Evolutionary conservation across 441 rosid species (phyloP).

Genomic region (Corymbia calophylla): DNA sequence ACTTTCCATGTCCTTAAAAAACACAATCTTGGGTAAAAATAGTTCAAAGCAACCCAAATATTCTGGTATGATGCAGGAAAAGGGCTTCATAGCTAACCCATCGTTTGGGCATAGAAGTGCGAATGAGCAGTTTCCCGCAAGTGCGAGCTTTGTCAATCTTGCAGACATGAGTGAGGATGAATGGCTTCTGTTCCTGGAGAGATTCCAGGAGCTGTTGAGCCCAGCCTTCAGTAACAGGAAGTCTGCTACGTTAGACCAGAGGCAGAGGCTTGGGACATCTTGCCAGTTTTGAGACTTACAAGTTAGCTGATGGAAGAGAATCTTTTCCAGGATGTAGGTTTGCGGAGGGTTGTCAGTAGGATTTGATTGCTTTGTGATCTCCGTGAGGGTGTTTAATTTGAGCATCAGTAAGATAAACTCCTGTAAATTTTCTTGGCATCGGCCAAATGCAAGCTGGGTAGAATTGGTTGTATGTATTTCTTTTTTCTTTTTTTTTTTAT

Average conservation of each 20-base stretch:
- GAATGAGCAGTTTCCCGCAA: slow-evolving; percentile 66
- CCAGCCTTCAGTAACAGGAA: slow-evolving; percentile 70
- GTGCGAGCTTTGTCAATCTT: slow-evolving; percentile 68
- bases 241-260: slow-evolving; percentile 57
- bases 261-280: slow-evolving; percentile 89
- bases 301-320: slow-evolving; percentile 1
- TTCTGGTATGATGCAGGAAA: slow-evolving; percentile 35
- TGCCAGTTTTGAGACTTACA: slow-evolving; percentile 76
- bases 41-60: slow-evolving; percentile 21
- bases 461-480: slow-evolving; percentile 22
- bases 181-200: slow-evolving; percentile 73
- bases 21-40: slow-evolving; percentile 43
- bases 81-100: slow-evolving; percentile 25
- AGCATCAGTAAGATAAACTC: slow-evolving; percentile 8
- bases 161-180: slow-evolving; percentile 79
- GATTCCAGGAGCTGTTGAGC: slow-evolving; percentile 54
- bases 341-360: slow-evolving; percentile 20
- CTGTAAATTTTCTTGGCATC: slow-evolving; percentile 46
- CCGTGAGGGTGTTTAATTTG: slow-evolving; percentile 11
- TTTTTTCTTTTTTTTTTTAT: background rate
- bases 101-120: slow-evolving; percentile 83
- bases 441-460: slow-evolving; percentile 24
- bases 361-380: slow-evolving; percentile 15
- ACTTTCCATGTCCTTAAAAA: slow-evolving; percentile 67
- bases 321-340: slow-evolving; percentile 11